Evolutionary conservation across 768 basidiomycete species (phyloP).

Genomic region (Polyporus arcularius): DNA sequence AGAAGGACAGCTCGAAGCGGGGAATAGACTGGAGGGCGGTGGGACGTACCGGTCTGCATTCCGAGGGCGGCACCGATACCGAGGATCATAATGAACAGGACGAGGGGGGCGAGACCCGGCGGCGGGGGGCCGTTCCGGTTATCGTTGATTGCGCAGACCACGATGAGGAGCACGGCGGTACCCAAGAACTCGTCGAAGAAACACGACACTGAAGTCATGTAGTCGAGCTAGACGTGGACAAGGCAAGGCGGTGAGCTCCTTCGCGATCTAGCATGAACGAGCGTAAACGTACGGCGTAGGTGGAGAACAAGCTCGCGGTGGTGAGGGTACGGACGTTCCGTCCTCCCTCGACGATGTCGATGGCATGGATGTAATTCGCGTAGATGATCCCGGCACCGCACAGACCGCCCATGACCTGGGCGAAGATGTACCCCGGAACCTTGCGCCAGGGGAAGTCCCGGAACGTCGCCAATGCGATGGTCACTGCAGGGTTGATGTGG

Average conservation of each 20-base stretch:
- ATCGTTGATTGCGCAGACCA: slow-evolving; percentile 56
- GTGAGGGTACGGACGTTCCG: slow-evolving; percentile 52
- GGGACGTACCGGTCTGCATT: slow-evolving; percentile 50
- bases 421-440: slow-evolving; percentile 67
- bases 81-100: slow-evolving; percentile 55
- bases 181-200: slow-evolving; percentile 60
- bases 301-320: slow-evolving; percentile 60
- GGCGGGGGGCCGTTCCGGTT: slow-evolving; percentile 50
- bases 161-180: slow-evolving; percentile 54
- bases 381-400: slow-evolving; percentile 60
- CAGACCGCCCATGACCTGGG: slow-evolving; percentile 63
- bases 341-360: slow-evolving; percentile 64
- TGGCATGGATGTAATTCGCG: slow-evolving; percentile 67
- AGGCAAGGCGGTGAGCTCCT: neutral
- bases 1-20: neutral
- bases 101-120: slow-evolving; percentile 53
- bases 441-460: slow-evolving; percentile 81
- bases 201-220: slow-evolving; percentile 43
- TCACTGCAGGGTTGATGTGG: slow-evolving; percentile 56
- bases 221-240: slow-evolving; percentile 33
- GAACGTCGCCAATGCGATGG: slow-evolving; percentile 65
- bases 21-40: neutral
- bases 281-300: slow-evolving; percentile 52
- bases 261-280: neutral
- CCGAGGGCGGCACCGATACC: slow-evolving; percentile 63